Percentiles rank a stretch among this genome's conserved stretches.
phyloP scores from a whole-genome alignment of 805 yeast genomes.

The Metschnikowia vanudenii region DNA sequence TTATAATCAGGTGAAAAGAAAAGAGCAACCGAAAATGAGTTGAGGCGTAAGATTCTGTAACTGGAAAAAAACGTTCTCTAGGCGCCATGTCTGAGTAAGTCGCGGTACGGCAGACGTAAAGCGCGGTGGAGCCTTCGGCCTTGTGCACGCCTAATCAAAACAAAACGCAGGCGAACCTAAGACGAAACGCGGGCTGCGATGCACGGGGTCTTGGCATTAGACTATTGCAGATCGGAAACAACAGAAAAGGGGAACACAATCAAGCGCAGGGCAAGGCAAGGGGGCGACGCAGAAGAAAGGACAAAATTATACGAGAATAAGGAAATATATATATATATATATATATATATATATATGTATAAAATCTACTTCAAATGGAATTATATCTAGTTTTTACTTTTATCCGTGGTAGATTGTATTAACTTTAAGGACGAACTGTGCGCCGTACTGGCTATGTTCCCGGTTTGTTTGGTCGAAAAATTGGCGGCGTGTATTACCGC shows the following conservation, averaged over 20 bases:
- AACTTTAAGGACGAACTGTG: background rate
- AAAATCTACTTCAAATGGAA: too few species aligned
- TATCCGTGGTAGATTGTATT: too few species aligned
- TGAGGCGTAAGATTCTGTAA: background rate
- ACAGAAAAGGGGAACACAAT: background rate
- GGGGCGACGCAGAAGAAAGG: background rate
- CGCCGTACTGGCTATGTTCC: background rate
- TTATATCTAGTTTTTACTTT: too few species aligned
- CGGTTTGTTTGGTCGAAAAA: too few species aligned
- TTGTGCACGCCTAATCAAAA: slow-evolving; percentile 1
- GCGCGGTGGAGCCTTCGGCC: background rate
- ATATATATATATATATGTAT: too few species aligned
- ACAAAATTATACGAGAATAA: background rate
- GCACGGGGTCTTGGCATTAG: background rate
- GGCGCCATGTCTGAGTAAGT: background rate
- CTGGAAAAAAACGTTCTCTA: slow-evolving; percentile 6
- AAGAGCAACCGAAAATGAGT: background rate
- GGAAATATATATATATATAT: too few species aligned
- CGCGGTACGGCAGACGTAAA: slow-evolving; percentile 3
- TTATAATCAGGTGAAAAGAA: background rate
- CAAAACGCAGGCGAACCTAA: slow-evolving; percentile 4
- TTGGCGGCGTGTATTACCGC: too few species aligned
- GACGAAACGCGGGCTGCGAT: slow-evolving; percentile 5
- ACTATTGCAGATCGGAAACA: background rate
- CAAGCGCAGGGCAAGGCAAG: background rate